Evolutionary conservation across 352 stramenopile genomes (phyloP).

Genomic region (Phytophthora foliorum): DNA sequence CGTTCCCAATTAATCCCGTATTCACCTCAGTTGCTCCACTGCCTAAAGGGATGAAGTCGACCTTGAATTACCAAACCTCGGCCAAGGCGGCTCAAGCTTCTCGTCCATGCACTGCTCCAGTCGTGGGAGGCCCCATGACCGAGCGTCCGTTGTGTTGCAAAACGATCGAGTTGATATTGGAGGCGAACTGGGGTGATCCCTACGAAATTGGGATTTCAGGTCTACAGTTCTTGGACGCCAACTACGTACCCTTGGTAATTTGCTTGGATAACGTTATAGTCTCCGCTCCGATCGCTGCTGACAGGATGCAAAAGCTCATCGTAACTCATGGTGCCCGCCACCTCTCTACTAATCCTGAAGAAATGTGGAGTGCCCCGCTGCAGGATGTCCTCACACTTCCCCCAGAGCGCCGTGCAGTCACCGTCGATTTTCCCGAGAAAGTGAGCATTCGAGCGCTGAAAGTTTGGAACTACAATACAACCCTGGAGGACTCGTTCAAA

Average conservation of each 20-base stretch:
- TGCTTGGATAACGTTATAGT: slow-evolving; percentile 37
- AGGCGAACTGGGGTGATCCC: slow-evolving; percentile 80
- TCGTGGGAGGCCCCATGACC: slow-evolving; percentile 49
- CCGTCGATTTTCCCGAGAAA: slow-evolving; percentile 58
- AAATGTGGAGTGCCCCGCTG: slow-evolving; percentile 77
- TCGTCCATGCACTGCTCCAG: slow-evolving; percentile 71
- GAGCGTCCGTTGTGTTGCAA: slow-evolving; percentile 61
- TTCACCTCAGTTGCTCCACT: slow-evolving; percentile 50
- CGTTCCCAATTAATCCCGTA: slow-evolving; percentile 18
- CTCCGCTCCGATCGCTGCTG: slow-evolving; percentile 45
- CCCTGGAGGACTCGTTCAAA: slow-evolving; percentile 81
- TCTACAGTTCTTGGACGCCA: slow-evolving; percentile 69
- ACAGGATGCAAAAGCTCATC: slow-evolving; percentile 51
- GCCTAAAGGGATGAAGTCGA: slow-evolving; percentile 47
- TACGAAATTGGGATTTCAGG: slow-evolving; percentile 72
- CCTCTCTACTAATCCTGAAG: slow-evolving; percentile 50
- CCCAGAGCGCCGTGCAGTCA: slow-evolving; percentile 48
- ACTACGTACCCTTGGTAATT: slow-evolving; percentile 54
- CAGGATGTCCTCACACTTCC: slow-evolving; percentile 48
- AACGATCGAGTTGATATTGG: slow-evolving; percentile 59
- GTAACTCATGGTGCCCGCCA: slow-evolving; percentile 53
- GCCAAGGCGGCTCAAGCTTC: slow-evolving; percentile 9
- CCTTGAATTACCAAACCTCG: slow-evolving; percentile 47
- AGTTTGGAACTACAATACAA: slow-evolving; percentile 87
- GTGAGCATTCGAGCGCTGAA: slow-evolving; percentile 65